Conservation (phyloP, 2,329 filamentous ascomycete genomes). For the Bimuria novae-zelandiae region DNA sequence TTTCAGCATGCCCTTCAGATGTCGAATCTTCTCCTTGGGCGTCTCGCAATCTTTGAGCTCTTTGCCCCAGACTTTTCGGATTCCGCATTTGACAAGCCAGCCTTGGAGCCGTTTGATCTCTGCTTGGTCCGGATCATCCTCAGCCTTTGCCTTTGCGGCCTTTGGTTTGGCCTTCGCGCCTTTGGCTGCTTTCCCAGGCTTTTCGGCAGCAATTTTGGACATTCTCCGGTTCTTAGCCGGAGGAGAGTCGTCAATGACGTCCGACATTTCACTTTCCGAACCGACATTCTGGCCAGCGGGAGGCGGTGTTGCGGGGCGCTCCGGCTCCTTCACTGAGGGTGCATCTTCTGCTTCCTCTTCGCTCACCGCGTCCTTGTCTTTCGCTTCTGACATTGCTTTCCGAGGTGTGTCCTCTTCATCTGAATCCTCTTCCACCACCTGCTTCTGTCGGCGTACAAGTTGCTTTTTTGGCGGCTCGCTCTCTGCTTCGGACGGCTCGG, state of each 20-base stretch:
- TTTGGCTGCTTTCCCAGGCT: slow-evolving; percentile 24
- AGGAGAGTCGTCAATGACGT: slow-evolving; percentile 76
- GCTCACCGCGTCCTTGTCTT: slow-evolving; percentile 24
- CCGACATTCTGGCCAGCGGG: slow-evolving; percentile 22
- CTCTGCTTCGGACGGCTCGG: slow-evolving; percentile 28
- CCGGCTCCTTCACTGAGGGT: slow-evolving; percentile 15
- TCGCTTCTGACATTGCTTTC: slow-evolving; percentile 12
- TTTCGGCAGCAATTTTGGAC: slow-evolving; percentile 44
- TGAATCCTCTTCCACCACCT: slow-evolving; percentile 34
- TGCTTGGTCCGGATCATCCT: slow-evolving; percentile 65
- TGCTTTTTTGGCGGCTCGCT: slow-evolving; percentile 35
- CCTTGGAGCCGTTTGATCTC: slow-evolving; percentile 89
- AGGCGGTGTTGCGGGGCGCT: slow-evolving; percentile 13
- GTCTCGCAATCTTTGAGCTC: slow-evolving; percentile 80
- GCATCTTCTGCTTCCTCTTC: slow-evolving; percentile 18
- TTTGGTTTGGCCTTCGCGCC: not conserved
- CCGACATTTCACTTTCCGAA: slow-evolving; percentile 70
- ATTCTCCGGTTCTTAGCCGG: slow-evolving; percentile 61
- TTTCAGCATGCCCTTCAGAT: slow-evolving; percentile 76
- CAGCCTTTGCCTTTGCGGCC: not conserved
- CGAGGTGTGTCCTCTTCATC: slow-evolving; percentile 26
- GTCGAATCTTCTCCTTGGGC: slow-evolving; percentile 76
- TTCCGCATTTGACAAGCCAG: slow-evolving; percentile 85
- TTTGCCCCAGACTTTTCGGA: slow-evolving; percentile 88
- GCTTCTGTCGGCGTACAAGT: slow-evolving; percentile 27